Evolutionary conservation across 2,329 filamentous ascomycete species (phyloP).

Genomic region (Clarireedia monteithiana): DNA sequence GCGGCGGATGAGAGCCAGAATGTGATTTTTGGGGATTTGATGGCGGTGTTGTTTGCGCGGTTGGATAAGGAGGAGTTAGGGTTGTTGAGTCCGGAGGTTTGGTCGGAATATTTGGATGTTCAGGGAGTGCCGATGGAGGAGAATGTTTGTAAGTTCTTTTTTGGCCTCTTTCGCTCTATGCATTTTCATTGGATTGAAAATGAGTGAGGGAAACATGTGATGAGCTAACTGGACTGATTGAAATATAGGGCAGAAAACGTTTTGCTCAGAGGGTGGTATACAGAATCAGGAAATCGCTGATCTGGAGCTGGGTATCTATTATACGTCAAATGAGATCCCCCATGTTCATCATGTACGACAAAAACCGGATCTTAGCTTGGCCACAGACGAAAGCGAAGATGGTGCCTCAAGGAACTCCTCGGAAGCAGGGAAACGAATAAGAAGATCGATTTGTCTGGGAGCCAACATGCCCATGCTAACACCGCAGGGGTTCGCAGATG

Average conservation of each 20-base stretch:
- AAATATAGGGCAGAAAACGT: conserved; percentile 17
- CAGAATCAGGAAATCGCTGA: conserved; percentile 20
- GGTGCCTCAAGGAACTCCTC: neutral
- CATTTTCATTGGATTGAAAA: neutral
- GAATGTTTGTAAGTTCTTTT: conserved; percentile 19
- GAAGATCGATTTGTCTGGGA: conserved; percentile 15
- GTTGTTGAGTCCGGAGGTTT: conserved; percentile 19
- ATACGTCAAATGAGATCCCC: conserved; percentile 14
- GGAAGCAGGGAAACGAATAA: conserved; percentile 8
- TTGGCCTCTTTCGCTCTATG: neutral
- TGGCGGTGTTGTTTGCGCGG: conserved; percentile 21
- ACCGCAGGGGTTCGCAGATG: conserved; percentile 54
- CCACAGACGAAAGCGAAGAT: neutral
- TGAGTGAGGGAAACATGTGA: neutral
- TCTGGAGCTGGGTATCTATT: conserved; percentile 20
- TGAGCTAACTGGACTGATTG: neutral
- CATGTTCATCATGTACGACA: conserved; percentile 12
- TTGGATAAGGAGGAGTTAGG: conserved; percentile 20
- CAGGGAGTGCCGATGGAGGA: conserved; percentile 14
- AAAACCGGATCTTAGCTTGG: neutral
- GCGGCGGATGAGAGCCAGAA: conserved; percentile 13
- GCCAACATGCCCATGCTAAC: conserved; percentile 39
- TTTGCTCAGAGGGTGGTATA: conserved; percentile 10
- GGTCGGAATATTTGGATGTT: conserved; percentile 19
- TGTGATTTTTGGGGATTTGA: conserved; percentile 19